These are phyloP conservation scores for Crithidia mellificae DNA, from an alignment of 208 protist genomes.

Conservation along the genomic window DNA sequence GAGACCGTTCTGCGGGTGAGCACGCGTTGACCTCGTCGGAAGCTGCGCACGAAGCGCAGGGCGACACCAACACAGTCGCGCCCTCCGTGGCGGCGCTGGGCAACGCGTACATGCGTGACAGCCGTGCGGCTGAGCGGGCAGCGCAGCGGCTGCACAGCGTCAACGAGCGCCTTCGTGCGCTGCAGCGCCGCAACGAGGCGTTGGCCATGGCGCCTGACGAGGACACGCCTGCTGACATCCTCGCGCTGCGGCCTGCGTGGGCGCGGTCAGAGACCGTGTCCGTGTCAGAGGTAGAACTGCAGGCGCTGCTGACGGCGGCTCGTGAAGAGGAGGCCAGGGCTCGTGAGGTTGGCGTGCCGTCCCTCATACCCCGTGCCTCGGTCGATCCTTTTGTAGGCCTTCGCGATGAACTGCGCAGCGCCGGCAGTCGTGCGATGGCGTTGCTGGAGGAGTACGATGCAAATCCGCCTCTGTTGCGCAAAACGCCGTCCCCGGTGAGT, in stretches of 20 bases:
- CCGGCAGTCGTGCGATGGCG: constrained; percentile 13
- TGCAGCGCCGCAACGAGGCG: constrained; percentile 20
- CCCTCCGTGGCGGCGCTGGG: constrained; percentile 31
- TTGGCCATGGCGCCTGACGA: constrained; percentile 18
- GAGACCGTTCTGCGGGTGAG: neutral
- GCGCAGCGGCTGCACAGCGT: constrained; percentile 32
- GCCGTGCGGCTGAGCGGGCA: constrained; percentile 9
- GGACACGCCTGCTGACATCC: constrained; percentile 9
- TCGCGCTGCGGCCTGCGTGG: constrained; percentile 25
- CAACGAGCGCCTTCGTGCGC: constrained; percentile 42
- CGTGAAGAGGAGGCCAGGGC: constrained; percentile 44
- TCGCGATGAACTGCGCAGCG: constrained; percentile 4
- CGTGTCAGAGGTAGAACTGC: constrained; percentile 34
- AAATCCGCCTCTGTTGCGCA: constrained; percentile 18
- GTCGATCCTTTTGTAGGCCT: constrained; percentile 19
- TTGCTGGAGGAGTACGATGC: constrained; percentile 25
- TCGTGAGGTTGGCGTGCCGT: neutral
- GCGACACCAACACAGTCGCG: neutral
- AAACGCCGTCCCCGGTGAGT: neutral
- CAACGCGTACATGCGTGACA: constrained; percentile 52
- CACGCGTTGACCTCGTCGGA: neutral
- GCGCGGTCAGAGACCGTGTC: neutral
- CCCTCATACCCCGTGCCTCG: neutral
- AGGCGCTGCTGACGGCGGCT: constrained; percentile 46
- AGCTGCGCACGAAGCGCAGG: too few relatives aligned